phyloP scores from a whole-genome alignment of 2,329 filamentous ascomycete species.

The Exophiala aquamarina region DNA sequence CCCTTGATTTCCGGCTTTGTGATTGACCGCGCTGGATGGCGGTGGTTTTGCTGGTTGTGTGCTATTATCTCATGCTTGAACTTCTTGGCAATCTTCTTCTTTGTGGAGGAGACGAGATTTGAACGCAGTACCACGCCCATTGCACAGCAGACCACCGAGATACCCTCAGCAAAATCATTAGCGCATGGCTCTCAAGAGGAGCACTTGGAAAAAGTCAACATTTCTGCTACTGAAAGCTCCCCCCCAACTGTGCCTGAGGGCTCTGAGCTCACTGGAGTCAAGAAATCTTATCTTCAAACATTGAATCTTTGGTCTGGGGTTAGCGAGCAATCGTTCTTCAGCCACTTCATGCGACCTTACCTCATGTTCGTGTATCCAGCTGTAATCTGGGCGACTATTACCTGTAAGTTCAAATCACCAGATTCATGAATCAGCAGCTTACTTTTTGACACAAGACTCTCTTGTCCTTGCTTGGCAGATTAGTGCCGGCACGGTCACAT shows the following conservation, averaged over 20 bases:
- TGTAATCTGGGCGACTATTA: background rate
- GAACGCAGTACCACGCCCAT: constrained; percentile 29
- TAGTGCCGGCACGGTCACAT: background rate
- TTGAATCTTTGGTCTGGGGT: constrained; percentile 1
- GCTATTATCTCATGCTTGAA: constrained; percentile 34
- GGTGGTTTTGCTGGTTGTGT: constrained; percentile 39
- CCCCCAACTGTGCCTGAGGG: no score
- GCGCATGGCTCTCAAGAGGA: background rate
- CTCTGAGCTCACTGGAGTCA: background rate
- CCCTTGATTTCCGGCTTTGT: constrained; percentile 38
- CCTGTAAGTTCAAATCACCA: no score
- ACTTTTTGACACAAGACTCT: background rate
- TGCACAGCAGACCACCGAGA: background rate
- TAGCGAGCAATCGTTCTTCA: constrained; percentile 1
- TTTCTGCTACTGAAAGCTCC: no score
- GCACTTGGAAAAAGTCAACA: no score
- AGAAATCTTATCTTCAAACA: background rate
- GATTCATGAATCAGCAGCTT: no score
- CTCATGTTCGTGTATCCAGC: background rate
- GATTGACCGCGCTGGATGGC: constrained; percentile 35
- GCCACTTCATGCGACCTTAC: constrained; percentile 1
- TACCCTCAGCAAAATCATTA: background rate
- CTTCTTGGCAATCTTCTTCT: constrained; percentile 32
- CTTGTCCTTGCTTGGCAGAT: background rate
- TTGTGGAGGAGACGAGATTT: constrained; percentile 37